Conservation (phyloP, 352 stramenopile species). For the Globisporangium parvum region DNA sequence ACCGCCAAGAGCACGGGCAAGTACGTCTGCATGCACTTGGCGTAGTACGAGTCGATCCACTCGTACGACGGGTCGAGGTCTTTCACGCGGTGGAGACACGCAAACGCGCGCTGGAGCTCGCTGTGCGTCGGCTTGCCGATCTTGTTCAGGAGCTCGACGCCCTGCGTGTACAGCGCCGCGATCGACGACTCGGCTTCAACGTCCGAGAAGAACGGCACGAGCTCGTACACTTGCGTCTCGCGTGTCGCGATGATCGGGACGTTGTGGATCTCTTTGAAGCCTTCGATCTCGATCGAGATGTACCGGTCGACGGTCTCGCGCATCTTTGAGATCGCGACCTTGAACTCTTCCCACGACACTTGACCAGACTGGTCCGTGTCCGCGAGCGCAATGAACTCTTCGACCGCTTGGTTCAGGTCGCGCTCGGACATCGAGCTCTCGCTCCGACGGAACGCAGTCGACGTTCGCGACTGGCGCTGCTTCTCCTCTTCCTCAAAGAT, state of each 20-base stretch:
- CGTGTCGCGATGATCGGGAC: constrained; percentile 64
- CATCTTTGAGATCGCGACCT: constrained; percentile 74
- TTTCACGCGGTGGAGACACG: constrained; percentile 64
- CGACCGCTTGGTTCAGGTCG: constrained; percentile 48
- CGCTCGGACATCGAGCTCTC: constrained; percentile 51
- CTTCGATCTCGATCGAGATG: constrained; percentile 73
- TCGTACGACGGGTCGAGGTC: constrained; percentile 70
- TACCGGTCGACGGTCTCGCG: constrained; percentile 60
- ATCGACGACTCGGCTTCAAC: constrained; percentile 64
- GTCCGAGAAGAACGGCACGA: constrained; percentile 69
- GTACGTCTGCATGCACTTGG: constrained; percentile 57
- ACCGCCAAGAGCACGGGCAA: constrained; percentile 66
- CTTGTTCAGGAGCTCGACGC: constrained; percentile 58
- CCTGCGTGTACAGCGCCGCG: constrained; percentile 59
- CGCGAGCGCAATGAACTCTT: constrained; percentile 75
- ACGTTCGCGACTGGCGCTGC: constrained; percentile 20
- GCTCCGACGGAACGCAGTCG: constrained; percentile 17
- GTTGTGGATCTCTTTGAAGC: constrained; percentile 56
- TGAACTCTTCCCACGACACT: constrained; percentile 87
- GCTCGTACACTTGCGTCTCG: constrained; percentile 72
- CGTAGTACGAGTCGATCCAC: constrained; percentile 83
- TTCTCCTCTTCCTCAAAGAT: constrained; percentile 72
- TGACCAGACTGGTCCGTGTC: constrained; percentile 73
- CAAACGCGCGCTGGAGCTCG: constrained; percentile 70
- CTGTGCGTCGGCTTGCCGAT: constrained; percentile 41